These are phyloP conservation scores for Auricularia heimuer DNA, from an alignment of 768 basidiomycete genomes.

Conservation along the genomic window DNA sequence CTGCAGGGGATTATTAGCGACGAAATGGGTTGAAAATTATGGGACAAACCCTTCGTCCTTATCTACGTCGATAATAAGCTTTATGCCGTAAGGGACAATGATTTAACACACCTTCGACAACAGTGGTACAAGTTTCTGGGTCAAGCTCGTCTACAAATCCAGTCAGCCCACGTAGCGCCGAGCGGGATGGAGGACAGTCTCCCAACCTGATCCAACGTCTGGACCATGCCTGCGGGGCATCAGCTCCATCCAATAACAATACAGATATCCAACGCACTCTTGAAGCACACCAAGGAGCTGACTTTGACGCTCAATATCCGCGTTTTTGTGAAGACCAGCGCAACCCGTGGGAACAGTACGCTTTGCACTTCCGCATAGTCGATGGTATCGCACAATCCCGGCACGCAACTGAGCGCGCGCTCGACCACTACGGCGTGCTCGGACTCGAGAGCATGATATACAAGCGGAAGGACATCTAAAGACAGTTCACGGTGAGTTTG, in stretches of 20 bases:
- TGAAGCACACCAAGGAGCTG: slow-evolving; percentile 71
- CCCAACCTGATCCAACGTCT: slow-evolving; percentile 63
- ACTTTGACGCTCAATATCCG: slow-evolving; percentile 87
- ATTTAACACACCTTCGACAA: slow-evolving; percentile 93
- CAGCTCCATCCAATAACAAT: background rate
- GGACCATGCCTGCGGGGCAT: slow-evolving; percentile 50
- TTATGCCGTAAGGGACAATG: slow-evolving; percentile 12
- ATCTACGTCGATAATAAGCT: background rate
- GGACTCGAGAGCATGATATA: slow-evolving; percentile 94
- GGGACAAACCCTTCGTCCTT: background rate
- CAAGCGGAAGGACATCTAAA: slow-evolving; percentile 86
- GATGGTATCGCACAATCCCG: slow-evolving; percentile 82
- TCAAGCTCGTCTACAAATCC: slow-evolving; percentile 56
- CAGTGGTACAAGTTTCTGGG: slow-evolving; percentile 90
- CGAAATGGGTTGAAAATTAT: background rate
- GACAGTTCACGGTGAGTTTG: too few relatives aligned
- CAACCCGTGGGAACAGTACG: slow-evolving; percentile 83
- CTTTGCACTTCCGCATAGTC: slow-evolving; percentile 93
- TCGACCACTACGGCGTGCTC: slow-evolving; percentile 91
- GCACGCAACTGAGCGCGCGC: slow-evolving; percentile 72
- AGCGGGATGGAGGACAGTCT: slow-evolving; percentile 27
- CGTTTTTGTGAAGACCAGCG: slow-evolving; percentile 92
- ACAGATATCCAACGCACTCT: background rate
- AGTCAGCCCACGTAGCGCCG: background rate
- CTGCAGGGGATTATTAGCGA: slow-evolving; percentile 20